A percentile compares a stretch with the other conserved stretches of the same genome.
Conservation (phyloP, 2,329 filamentous ascomycete genomes). For the Botrytis paeoniae region DNA sequence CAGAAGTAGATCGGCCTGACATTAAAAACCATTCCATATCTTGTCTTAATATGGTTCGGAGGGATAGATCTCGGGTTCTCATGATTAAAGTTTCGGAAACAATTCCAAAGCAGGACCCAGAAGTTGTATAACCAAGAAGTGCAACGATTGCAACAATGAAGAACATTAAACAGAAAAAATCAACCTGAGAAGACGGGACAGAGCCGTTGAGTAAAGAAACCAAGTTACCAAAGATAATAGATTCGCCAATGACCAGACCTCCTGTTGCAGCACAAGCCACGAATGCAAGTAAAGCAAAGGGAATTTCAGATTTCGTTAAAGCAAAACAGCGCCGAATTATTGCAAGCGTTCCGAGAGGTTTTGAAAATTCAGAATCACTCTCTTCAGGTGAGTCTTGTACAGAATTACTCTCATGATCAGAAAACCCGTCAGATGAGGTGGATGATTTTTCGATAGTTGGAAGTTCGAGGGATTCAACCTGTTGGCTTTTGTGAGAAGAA, state of each 20-base stretch:
- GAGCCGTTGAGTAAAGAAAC: neutral
- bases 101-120: conserved; percentile 51
- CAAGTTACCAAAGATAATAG: neutral
- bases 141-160: conserved; percentile 45
- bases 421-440: neutral
- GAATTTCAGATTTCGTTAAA: neutral
- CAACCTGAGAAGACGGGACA: neutral
- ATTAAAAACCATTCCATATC: conserved; percentile 71
- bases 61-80: conserved; percentile 59
- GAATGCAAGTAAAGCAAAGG: neutral
- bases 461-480: neutral
- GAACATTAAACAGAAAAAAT: neutral
- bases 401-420: neutral
- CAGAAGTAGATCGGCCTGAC: conserved; percentile 56
- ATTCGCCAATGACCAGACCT: neutral
- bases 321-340: neutral
- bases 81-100: conserved; percentile 62
- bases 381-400: neutral
- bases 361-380: neutral
- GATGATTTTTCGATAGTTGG: neutral
- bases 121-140: conserved; percentile 59
- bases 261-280: neutral
- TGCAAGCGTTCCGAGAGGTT: neutral
- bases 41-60: conserved; percentile 63
- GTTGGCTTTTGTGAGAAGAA: neutral